Evolutionary conservation across 176 grass and related monocot genomes (phyloP), one percentile per base, ranked within the genome.

Genomic region (Aegilops sharonensis): DNA sequence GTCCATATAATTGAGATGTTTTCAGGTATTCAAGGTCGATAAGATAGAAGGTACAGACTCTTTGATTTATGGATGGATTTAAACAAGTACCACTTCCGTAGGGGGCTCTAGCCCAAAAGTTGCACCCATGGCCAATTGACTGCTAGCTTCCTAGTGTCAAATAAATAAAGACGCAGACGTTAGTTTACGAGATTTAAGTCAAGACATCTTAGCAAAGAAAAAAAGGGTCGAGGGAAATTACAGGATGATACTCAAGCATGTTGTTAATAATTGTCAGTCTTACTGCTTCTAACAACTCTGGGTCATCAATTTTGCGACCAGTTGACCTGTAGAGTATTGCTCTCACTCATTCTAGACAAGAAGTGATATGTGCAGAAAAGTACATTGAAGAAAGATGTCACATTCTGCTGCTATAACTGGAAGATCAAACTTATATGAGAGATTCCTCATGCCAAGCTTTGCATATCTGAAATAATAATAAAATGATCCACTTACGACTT

Each of bases 231-330:
- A 61, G 77, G 76, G 35, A 20, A 85, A 74, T 78, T 99, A 99
- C 97, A 65, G 97, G 97, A 83, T 99, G 97, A 88, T 96, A 99
- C 40, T 96, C 72, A 27, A 99, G 76, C 97, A 99, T 90, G 78
- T 90, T 94, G 79, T 94, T 96, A 83, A 99, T 99, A 90, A 99
- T 96, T 20, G 97, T 99, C 80, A 96, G 81, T 11, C 97, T 94
- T 84, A 99, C 89, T 24, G 90, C 90, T 94, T 99, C 97, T 87
- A 99, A 84, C 87, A 96, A 90, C 84, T 99, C 94, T 29, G 97
- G 97, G 30, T 99, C 94, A 87, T 89, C 85, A 78, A 99, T 93
- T 84, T 99, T 99, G 84, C 97, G 97, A 77, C 97, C 97, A 66
- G 89, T 94, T 35, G 85, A 96, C 94, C 97, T 99, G 90, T 94